Conservation (phyloP, 1,284 basidiomycete species). For the Neonothopanus nambi region DNA sequence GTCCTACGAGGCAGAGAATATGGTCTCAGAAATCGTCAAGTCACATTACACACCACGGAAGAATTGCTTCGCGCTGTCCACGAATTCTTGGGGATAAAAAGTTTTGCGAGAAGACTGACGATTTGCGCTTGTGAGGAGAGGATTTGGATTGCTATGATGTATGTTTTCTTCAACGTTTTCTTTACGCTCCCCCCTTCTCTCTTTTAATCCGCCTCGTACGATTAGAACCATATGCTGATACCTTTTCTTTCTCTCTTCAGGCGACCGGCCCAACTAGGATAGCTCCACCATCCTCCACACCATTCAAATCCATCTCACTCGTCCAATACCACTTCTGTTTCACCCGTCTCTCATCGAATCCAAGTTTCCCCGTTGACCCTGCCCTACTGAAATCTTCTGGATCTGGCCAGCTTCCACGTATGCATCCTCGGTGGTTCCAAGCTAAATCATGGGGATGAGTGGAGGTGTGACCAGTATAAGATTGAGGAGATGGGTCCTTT, state of each 20-base stretch:
- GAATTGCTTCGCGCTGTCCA: slow-evolving; percentile 40
- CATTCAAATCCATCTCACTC: slow-evolving; percentile 27
- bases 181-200: neutral
- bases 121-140: too few species aligned
- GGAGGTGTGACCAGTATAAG: slow-evolving; percentile 33
- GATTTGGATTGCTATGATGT: too few species aligned
- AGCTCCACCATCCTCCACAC: slow-evolving; percentile 25
- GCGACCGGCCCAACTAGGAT: slow-evolving; percentile 33
- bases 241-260: slow-evolving; percentile 22
- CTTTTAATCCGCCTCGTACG: neutral
- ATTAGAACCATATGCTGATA: too few species aligned
- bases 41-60: slow-evolving; percentile 37
- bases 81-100: slow-evolving; percentile 34
- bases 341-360: slow-evolving; percentile 31
- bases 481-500: slow-evolving; percentile 37
- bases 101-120: slow-evolving; percentile 30
- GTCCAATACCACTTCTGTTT: slow-evolving; percentile 37
- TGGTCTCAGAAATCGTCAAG: slow-evolving; percentile 43
- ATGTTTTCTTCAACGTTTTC: slow-evolving; percentile 20
- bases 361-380: slow-evolving; percentile 26
- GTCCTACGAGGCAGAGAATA: slow-evolving; percentile 37
- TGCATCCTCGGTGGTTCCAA: slow-evolving; percentile 26
- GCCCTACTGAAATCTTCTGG: slow-evolving; percentile 9
- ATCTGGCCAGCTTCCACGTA: neutral
- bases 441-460: slow-evolving; percentile 32